Conservation (phyloP, 2,329 filamentous ascomycete species). For the Myriosclerotinia scirpicola region DNA sequence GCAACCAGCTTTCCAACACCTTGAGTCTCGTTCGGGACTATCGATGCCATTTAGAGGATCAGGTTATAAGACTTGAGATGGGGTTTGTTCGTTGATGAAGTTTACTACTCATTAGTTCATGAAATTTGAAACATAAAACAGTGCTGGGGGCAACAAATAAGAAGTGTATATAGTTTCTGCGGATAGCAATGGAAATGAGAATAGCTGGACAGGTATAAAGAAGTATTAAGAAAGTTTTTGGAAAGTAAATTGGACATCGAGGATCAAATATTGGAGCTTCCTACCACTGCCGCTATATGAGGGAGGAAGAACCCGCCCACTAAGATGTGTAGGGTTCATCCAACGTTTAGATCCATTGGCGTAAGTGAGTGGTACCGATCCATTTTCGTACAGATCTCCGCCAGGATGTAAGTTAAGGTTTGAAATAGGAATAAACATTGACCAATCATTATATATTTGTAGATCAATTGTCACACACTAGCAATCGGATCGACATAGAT, state of each 20-base stretch:
- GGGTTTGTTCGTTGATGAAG: neutral
- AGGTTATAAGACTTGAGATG: neutral
- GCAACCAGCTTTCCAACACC: conserved; percentile 54
- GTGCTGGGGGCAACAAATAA: neutral
- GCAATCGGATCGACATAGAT: neutral
- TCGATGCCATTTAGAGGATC: conserved; percentile 22
- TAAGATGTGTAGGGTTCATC: neutral
- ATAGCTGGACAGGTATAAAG: neutral
- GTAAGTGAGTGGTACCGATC: conserved; percentile 3
- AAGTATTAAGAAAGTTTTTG: neutral
- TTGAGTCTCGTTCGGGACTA: neutral
- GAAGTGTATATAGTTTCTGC: neutral
- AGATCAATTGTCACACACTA: neutral
- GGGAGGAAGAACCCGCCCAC: neutral
- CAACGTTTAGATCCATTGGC: conserved; percentile 5
- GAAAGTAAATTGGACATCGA: conserved; percentile 6
- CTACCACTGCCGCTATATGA: conserved; percentile 8
- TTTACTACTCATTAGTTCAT: neutral
- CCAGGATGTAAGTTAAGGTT: conserved; percentile 11
- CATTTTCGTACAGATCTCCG: conserved; percentile 10
- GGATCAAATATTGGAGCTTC: neutral
- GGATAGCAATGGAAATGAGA: neutral
- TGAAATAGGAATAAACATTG: neutral
- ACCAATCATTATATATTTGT: conserved; percentile 1
- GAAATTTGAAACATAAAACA: neutral